Conservation (phyloP, 148 eudicot genomes). For the Arbutus unedo region DNA sequence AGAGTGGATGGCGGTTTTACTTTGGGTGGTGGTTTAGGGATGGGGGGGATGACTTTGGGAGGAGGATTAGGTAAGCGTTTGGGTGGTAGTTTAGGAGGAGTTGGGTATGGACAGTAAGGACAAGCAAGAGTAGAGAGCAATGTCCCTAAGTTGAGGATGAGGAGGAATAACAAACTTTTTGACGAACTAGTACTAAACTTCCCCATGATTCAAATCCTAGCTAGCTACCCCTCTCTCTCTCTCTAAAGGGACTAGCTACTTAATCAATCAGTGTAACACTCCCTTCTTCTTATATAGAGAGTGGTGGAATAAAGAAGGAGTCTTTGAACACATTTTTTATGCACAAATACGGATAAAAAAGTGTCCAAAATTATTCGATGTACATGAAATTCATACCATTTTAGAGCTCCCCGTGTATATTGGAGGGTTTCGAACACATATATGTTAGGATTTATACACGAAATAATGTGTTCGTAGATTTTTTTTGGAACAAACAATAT, state of each 20-base stretch:
- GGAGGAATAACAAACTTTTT: neutral
- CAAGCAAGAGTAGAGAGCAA: slow-evolving; percentile 13
- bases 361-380: too few relatives aligned
- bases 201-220: neutral
- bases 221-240: neutral
- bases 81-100: slow-evolving; percentile 30
- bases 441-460: too few relatives aligned
- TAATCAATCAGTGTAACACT: neutral
- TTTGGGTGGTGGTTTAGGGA: slow-evolving; percentile 17
- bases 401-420: too few relatives aligned
- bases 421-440: too few relatives aligned
- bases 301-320: too few relatives aligned
- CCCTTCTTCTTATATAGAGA: neutral
- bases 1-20: neutral
- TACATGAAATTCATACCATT: too few relatives aligned
- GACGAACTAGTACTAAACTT: neutral
- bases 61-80: slow-evolving; percentile 14
- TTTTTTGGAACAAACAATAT: too few relatives aligned
- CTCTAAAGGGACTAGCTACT: too few relatives aligned
- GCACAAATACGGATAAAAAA: too few relatives aligned
- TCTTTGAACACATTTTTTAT: too few relatives aligned
- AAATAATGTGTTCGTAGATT: too few relatives aligned
- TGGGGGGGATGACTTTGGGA: slow-evolving; percentile 6
- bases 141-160: neutral
- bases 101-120: slow-evolving; percentile 15